phyloP scores from a whole-genome alignment of 495 filamentous ascomycete species.

The Immersiella caudata region DNA sequence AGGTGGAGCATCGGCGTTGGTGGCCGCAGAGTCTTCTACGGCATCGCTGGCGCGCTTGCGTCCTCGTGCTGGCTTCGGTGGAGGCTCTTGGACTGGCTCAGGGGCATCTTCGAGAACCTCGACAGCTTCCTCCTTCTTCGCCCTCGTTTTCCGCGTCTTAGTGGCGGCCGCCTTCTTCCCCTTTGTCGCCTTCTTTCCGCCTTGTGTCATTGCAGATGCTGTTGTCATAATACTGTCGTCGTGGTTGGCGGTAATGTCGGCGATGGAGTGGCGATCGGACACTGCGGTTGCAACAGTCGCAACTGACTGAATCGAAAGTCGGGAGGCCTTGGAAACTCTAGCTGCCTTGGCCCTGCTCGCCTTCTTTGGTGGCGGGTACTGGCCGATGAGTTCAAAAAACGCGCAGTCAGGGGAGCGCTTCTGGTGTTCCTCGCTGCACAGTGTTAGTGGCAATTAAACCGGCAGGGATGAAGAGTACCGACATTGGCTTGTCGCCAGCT shows the following conservation, averaged over 20 bases:
- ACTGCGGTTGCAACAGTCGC: constrained; percentile 57
- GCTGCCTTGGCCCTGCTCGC: constrained; percentile 53
- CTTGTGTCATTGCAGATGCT: constrained; percentile 57
- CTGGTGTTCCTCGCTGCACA: constrained; percentile 77
- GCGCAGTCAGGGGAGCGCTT: constrained; percentile 75
- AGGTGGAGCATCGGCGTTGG: constrained; percentile 55
- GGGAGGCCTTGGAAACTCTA: constrained; percentile 68
- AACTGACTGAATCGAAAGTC: constrained; percentile 70
- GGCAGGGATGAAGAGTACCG: constrained; percentile 38
- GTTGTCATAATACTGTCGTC: constrained; percentile 72
- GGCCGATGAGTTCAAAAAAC: constrained; percentile 68
- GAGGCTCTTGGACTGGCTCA: constrained; percentile 44
- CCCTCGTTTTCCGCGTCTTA: constrained; percentile 54
- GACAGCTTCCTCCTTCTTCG: constrained; percentile 62
- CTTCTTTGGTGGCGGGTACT: constrained; percentile 53
- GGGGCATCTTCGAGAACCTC: constrained; percentile 51
- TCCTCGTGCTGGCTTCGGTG: constrained; percentile 50
- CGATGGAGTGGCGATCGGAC: constrained; percentile 54
- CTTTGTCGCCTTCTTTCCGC: constrained; percentile 53
- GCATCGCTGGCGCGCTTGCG: constrained; percentile 71
- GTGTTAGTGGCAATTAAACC: constrained; percentile 26
- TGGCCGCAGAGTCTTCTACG: constrained; percentile 47
- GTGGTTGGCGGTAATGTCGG: constrained; percentile 55
- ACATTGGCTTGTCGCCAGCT: constrained; percentile 83
- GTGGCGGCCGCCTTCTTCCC: constrained; percentile 35